These are phyloP conservation scores for Boletellus sp. DNA, from an alignment of 768 basidiomycete species.

Conservation along the genomic window DNA sequence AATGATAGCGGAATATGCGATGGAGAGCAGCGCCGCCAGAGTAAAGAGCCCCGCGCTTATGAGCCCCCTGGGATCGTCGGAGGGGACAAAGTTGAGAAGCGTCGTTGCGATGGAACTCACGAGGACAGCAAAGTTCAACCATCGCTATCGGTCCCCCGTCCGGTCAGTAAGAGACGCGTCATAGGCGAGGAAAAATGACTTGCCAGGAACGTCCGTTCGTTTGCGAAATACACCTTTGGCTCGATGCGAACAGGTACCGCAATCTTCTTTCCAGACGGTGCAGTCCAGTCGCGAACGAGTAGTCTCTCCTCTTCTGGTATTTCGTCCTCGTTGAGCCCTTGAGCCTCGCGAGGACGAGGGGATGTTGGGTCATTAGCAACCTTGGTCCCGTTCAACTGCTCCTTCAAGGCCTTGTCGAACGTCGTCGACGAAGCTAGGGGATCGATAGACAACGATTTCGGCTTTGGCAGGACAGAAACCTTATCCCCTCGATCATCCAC, in stretches of 20 bases:
- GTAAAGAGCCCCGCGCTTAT: constrained; percentile 90
- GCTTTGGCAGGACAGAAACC: constrained; percentile 10
- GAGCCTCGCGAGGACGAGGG: constrained; percentile 15
- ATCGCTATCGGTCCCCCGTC: constrained; percentile 56
- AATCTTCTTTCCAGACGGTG: constrained; percentile 84
- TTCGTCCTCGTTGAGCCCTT: constrained; percentile 36
- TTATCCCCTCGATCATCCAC: constrained; percentile 23
- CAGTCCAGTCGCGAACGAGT: constrained; percentile 65
- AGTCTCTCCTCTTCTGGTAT: constrained; percentile 49
- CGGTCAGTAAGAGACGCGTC: not conserved
- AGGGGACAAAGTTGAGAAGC: constrained; percentile 77
- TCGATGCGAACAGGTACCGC: constrained; percentile 94
- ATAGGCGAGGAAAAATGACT: constrained; percentile 31
- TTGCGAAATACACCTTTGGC: constrained; percentile 97
- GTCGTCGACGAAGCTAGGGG: constrained; percentile 79
- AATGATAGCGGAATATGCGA: constrained; percentile 80
- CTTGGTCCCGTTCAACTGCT: constrained; percentile 47
- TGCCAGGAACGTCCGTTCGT: constrained; percentile 91
- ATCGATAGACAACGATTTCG: constrained; percentile 61
- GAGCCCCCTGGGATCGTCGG: constrained; percentile 71
- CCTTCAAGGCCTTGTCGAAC: constrained; percentile 82
- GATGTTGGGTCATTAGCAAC: constrained; percentile 19
- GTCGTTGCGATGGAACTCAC: constrained; percentile 88
- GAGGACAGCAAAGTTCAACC: constrained; percentile 84
- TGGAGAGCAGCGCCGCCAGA: constrained; percentile 79